Evolutionary conservation across 495 filamentous ascomycete species (phyloP), one percentile per base, ranked within the genome.

Genomic region (Hypoxylon lenormandii): DNA sequence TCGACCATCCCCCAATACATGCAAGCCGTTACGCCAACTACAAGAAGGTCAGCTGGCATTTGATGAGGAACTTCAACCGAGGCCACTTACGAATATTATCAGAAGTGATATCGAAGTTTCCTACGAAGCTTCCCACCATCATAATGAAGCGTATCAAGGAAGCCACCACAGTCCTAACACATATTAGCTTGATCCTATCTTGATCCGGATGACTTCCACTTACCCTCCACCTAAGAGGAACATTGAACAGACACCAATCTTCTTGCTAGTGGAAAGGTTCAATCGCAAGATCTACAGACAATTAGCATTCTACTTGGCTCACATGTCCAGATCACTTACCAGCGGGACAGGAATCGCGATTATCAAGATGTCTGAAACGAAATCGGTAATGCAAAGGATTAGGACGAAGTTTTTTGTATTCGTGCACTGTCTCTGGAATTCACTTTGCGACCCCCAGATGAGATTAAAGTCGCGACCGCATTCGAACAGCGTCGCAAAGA

Each of bases 1-100:
- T 74, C 72, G 13, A 74, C 48, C 55, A 69, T 62, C 0, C 68
- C 72, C 68, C 68, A 74, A 12, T 74, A 74, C 15, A 72, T 13
- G n/a, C 55, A 64, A 23, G 50, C 69, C 1, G 72, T 72, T 13
- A 57, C 37, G 38, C 42, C 42, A 26, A 74, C 67, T 74, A 15
- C 6, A 18, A 18, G 13, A 36, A 1, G 8, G 22, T 62, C 0
- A 57, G 55, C 30, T 40, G 36, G 18, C 15, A 49, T 21, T 8
- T 19, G n/a, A 16, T n/a, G 0, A 10, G 50, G n/a, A 21, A 13
- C 0, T 5, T 16, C 0, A 3, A 7, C 2, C 21, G 11, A 18
- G 22, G 26, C 1, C 8, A 68, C 68, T 56, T 57, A 74, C 67
- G 63, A 21, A 72, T 69, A 11, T 36, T 59, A 38, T 74, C 72